Evolutionary conservation across 1,139 yeast genomes (phyloP), one percentile per base, ranked within the genome.

Genomic region (Maudiozyma humilis): DNA sequence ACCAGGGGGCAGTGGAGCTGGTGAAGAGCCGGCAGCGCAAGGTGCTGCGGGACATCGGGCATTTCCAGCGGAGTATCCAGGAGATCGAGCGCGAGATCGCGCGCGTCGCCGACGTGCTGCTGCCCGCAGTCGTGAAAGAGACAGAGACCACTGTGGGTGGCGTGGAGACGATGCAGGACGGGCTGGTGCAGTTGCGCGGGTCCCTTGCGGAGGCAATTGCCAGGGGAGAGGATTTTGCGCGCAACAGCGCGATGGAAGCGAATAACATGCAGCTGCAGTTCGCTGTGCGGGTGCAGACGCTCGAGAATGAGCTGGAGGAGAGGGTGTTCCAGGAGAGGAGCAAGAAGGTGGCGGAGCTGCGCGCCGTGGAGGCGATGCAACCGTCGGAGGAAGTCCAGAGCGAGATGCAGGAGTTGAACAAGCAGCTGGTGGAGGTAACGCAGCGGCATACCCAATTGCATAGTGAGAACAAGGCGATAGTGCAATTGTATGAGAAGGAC

Each of bases 41-140:
- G 41, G 51, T 55, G 1, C 41, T 57, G 38, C 49, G 50, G 38
- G 63, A 58, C 43, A 58, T 58, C 4, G 44, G 51, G 17, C 54
- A 52, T 34, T 51, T 57, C 27, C 46, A 54, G 30, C 49, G 52
- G 27, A 55, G 58, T 8, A 56, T 59, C 7, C 40, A 36, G 7
- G 62, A 56, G 35, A 51, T 57, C 23, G 60, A 57, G 33, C 47
- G 54, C 31, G 58, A 54, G 36, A 47, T 55, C 7, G 41, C 41
- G 6, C 44, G 42, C 12, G 43, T 56, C 32, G 45, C 46, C 16
- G 47, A 46, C 23, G 38, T 47, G 13, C 45, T 46, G 17, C 30
- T 56, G n/a, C 57, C 58, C 4, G 48, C 48, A 16, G 33, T 48
- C 19, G 41, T 44, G 16, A 47, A 47, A 25, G 50, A 47, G n/a